Base-by-base conservation (phyloP, 1,284 basidiomycete genomes). In the Trametes sp. region DNA sequence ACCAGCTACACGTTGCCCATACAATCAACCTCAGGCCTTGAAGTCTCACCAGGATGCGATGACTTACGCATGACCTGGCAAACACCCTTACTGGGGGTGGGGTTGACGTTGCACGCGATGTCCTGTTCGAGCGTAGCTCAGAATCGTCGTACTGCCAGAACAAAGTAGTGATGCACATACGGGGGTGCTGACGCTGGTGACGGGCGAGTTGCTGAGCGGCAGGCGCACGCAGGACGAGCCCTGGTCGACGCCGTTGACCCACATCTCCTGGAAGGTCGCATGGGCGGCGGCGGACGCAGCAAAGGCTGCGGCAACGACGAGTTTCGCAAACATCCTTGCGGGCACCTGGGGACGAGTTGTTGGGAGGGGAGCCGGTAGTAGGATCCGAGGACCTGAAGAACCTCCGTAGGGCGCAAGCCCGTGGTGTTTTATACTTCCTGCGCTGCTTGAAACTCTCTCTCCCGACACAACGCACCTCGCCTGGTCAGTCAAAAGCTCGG, bases 191-290 rank as follows among this genome's bases (percentile, higher is more conserved):
- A 82, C 79, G 57, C 72, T 74, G 9, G 81, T 80, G 16, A 84
- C 81, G 11, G 84, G 83, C 14, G 71, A 77, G 73, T 85, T 84
- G 71, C 78, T 82, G 21, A 68, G 69, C 6, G 82, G 81, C 23
- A 75, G 61, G 36, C 84, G 78, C 41, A 80, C 81, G 68, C 83
- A 84, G 45, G 78, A 79, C 31, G 70, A 74, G 54, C 81, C 83
- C 65, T 81, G 78, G 70, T 84, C 83, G 36, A 83, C 79, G 56
- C 77, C 79, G 60, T 82, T 83, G 60, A 84, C 78, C 82, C 83
- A 84, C 51, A 84, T 68, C 65, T 84, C 77, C 71, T 85, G 83
- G 75, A 82, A 85, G 5, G 83, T 84, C 24, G 83, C 80, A 69
- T 84, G 83, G 7, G 82, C 81, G 24, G 78, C 73, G 14, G 70